phyloP scores from a whole-genome alignment of 495 filamentous ascomycete species.

The Aspergillus nanangensis region DNA sequence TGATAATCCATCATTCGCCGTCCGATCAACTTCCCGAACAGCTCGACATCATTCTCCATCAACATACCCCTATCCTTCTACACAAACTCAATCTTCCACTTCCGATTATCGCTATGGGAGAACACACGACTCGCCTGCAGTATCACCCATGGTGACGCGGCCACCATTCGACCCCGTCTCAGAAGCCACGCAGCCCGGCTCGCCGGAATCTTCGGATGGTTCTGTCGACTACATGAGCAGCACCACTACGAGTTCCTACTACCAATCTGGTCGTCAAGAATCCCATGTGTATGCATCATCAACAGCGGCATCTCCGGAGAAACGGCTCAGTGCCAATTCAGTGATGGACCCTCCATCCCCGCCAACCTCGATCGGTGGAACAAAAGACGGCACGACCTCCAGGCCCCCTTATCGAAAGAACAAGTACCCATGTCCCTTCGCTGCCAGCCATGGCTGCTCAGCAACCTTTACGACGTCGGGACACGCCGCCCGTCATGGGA shows the following conservation, averaged over 20 bases:
- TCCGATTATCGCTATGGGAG: conserved; percentile 20
- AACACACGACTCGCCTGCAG: conserved; percentile 23
- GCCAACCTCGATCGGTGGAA: conserved; percentile 18
- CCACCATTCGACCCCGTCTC: conserved; percentile 26
- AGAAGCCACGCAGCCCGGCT: conserved; percentile 26
- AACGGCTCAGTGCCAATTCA: conserved; percentile 21
- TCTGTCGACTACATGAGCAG: conserved; percentile 37
- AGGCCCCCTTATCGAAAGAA: conserved; percentile 42
- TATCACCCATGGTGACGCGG: conserved; percentile 20
- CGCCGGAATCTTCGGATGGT: conserved; percentile 35
- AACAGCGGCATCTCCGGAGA: conserved; percentile 18
- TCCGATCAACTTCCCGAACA: conserved; percentile 37
- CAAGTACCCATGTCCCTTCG: conserved; percentile 54
- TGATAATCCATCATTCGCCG: conserved; percentile 44
- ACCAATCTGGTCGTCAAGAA: conserved; percentile 15
- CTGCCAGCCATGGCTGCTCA: conserved; percentile 62
- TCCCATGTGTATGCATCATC: conserved; percentile 15
- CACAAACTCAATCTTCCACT: conserved; percentile 28
- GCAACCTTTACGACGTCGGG: conserved; percentile 94
- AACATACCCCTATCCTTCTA: conserved; percentile 22
- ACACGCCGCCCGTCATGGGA: conserved; percentile 92
- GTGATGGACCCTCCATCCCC: conserved; percentile 23
- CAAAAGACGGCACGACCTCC: conserved; percentile 13
- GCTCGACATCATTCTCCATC: conserved; percentile 26
- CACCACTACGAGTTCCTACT: conserved; percentile 14